Base-by-base conservation (phyloP, 176 grass and related monocot species). In the Triticum dicoccoides region DNA sequence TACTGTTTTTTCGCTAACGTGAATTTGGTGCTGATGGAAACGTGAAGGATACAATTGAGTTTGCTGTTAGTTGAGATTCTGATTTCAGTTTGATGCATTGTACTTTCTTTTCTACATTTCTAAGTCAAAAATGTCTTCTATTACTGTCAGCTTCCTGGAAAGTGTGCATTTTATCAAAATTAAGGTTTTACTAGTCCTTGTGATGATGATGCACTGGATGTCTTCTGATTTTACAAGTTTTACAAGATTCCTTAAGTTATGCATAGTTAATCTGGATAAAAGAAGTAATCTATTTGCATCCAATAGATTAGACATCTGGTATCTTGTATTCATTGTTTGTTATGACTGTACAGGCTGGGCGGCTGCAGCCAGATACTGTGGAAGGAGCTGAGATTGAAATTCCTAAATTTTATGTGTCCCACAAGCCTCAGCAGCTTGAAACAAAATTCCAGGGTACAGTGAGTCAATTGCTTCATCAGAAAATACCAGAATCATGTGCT, bases 351-450 rank as follows among this genome's bases (percentile, higher is more conserved):
- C 69, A 92, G 95, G 95, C 95, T 63, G 92, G 95, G 38, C 77
- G 89, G 61, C 79, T 91, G 83, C 86, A 91, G 71, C 90, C 95
- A 2, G 95, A 97, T 70, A 68, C 84, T 12, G 86, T 97, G 62
- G 95, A 94, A 88, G 92, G 76, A 61, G 79, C 90, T 10, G 88
- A 91, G 10, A 80, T 89, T 76, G 95, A 97, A 82, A 97, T 97
- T 80, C 95, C 95, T 81, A 86, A 97, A 89, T 97, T 97, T 81
- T 92, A 97, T 78, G 92, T 97, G 59, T 97, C 95, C 18, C 88
- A 93, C 76, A 96, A 96, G n/a, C 94, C 89, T 76, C 94, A 96
- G 78, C 61, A 93, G 83, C 87, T 93, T 62, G 91, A 93, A 89
- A 82, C 86, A 88, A 83, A 90, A 41, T 27, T 84, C 30, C 77